These are phyloP conservation scores for Chlorella sp. DNA, from an alignment of 139 green algal genomes.

Conservation along the genomic window DNA sequence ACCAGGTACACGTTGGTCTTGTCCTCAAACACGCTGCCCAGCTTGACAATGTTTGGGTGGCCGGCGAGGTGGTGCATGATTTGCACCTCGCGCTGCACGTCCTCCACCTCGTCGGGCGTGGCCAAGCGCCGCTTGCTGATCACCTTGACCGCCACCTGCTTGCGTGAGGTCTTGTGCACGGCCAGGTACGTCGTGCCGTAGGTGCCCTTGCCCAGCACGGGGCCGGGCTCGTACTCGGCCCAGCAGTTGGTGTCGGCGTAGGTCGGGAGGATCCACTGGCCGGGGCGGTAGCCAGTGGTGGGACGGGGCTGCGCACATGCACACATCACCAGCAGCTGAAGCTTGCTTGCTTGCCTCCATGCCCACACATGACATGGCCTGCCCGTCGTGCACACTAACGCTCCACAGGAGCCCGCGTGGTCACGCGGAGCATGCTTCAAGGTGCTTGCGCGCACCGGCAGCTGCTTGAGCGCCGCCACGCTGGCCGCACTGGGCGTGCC, in stretches of 20 bases:
- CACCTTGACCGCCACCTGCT: slow-evolving; percentile 34
- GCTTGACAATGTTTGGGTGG: slow-evolving; percentile 44
- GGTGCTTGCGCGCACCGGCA: no score
- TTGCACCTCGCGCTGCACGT: slow-evolving; percentile 89
- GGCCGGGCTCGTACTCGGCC: slow-evolving; percentile 46
- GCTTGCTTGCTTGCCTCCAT: no score
- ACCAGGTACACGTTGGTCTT: slow-evolving; percentile 75
- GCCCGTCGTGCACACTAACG: no score
- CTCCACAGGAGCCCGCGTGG: no score
- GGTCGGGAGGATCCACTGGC: background rate
- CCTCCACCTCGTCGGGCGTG: slow-evolving; percentile 85
- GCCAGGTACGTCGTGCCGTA: slow-evolving; percentile 58
- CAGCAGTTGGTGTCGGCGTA: slow-evolving; percentile 32
- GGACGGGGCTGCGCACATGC: background rate
- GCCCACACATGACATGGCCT: no score
- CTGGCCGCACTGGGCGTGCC: no score
- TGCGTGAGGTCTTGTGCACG: slow-evolving; percentile 32
- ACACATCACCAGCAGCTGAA: no score
- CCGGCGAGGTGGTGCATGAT: slow-evolving; percentile 57
- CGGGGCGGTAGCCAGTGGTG: background rate
- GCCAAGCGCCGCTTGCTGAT: slow-evolving; percentile 89
- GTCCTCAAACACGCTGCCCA: slow-evolving; percentile 74
- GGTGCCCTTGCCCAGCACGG: slow-evolving; percentile 56
- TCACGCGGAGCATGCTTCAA: no score
- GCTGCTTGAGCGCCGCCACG: no score